These are phyloP conservation scores for Corrigiola litoralis DNA, from an alignment of 179 eudicot species.

Conservation along the genomic window DNA sequence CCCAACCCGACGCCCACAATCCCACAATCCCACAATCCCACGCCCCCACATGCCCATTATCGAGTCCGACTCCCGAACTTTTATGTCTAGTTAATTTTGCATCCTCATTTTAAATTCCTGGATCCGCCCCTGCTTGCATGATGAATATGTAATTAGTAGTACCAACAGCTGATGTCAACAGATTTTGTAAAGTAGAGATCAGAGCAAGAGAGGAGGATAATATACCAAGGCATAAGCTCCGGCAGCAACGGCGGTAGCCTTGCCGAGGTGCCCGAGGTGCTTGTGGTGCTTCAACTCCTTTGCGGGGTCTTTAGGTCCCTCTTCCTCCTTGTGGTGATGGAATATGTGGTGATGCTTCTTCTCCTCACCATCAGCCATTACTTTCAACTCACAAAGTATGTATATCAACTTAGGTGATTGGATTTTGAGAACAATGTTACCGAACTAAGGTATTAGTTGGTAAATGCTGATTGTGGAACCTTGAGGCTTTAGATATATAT, in stretches of 20 bases:
- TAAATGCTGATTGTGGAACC: neutral
- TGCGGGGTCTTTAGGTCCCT: neutral
- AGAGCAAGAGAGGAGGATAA: neutral
- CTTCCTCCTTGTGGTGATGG: slow-evolving; percentile 21
- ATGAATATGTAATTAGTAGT: too few relatives aligned
- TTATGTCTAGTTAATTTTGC: too few relatives aligned
- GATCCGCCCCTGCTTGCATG: too few relatives aligned
- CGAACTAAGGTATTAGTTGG: neutral
- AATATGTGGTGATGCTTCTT: slow-evolving; percentile 21
- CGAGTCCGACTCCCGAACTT: too few relatives aligned
- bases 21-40: too few relatives aligned
- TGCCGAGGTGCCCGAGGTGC: slow-evolving; percentile 15
- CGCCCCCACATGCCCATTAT: too few relatives aligned
- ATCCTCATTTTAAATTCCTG: too few relatives aligned
- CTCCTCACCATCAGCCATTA: slow-evolving; percentile 22
- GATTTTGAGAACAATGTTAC: neutral
- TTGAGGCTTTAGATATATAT: slow-evolving; percentile 16
- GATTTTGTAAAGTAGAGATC: neutral
- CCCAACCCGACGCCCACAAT: too few relatives aligned
- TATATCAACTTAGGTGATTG: neutral
- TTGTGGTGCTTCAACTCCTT: slow-evolving; percentile 28
- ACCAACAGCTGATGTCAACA: too few relatives aligned
- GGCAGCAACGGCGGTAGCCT: slow-evolving; percentile 21
- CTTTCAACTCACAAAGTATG: neutral
- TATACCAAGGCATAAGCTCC: slow-evolving; percentile 21